Percentiles rank a stretch among this genome's conserved stretches.
phyloP scores from a whole-genome alignment of 2,329 filamentous ascomycete species.

The Penicillium sp. region DNA sequence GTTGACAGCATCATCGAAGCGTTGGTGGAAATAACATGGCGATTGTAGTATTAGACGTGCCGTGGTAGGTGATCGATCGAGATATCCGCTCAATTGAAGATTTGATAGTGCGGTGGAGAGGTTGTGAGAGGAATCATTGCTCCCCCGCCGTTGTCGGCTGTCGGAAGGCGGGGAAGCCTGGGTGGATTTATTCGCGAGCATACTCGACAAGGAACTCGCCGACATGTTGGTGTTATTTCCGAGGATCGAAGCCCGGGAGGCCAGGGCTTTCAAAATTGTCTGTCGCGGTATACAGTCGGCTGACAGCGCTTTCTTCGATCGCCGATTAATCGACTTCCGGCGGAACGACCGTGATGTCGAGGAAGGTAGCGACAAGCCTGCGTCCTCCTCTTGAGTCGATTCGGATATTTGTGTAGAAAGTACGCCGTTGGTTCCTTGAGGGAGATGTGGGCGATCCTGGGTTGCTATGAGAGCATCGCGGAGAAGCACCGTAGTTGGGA shows the following conservation, averaged over 20 bases:
- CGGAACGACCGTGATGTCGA: slow-evolving; percentile 38
- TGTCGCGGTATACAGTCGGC: slow-evolving; percentile 71
- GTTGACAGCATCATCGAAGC: slow-evolving; percentile 94
- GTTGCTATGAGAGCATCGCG: slow-evolving; percentile 47
- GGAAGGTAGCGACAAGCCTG: slow-evolving; percentile 27
- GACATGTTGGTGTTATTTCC: slow-evolving; percentile 55
- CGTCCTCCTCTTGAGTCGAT: slow-evolving; percentile 26
- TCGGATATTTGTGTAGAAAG: slow-evolving; percentile 23
- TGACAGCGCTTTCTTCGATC: slow-evolving; percentile 55
- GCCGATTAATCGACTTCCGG: slow-evolving; percentile 34
- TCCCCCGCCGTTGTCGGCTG: slow-evolving; percentile 39
- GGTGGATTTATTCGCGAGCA: slow-evolving; percentile 49
- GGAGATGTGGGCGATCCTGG: slow-evolving; percentile 32
- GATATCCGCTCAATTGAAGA: slow-evolving; percentile 46
- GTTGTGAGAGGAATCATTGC: slow-evolving; percentile 55
- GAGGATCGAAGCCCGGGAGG: slow-evolving; percentile 58
- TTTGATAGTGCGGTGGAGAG: slow-evolving; percentile 61
- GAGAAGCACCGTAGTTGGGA: slow-evolving; percentile 39
- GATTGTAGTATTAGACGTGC: slow-evolving; percentile 71
- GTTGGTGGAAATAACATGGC: slow-evolving; percentile 96
- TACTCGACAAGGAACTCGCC: slow-evolving; percentile 59
- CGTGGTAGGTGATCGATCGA: slow-evolving; percentile 47
- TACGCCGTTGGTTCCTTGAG: slow-evolving; percentile 19
- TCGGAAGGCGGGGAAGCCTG: slow-evolving; percentile 22
- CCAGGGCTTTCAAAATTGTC: slow-evolving; percentile 79